Percentiles rank a stretch among this genome's conserved stretches.
Evolutionary conservation across 176 grass and related monocot genomes (phyloP).

Genomic region (Alopecurus myosuroides): DNA sequence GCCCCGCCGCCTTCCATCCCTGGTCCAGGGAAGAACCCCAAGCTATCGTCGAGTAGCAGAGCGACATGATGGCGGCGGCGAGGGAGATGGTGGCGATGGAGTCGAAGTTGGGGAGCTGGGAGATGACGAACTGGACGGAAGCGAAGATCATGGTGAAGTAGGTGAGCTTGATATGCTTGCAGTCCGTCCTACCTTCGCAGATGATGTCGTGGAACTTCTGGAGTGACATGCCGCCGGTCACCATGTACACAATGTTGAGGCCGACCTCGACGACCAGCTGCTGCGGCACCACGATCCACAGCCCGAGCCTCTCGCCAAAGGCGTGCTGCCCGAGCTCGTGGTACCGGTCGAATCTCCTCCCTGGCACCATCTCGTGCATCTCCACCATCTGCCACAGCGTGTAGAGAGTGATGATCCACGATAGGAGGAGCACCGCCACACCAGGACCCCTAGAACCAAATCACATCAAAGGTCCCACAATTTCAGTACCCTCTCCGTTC

Average conservation of each 20-base stretch:
- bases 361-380: constrained; percentile 73
- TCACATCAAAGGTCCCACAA: background rate
- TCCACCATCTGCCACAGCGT: constrained; percentile 94
- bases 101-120: background rate
- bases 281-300: constrained; percentile 54
- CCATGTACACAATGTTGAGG: constrained; percentile 58
- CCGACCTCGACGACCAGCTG: constrained; percentile 49
- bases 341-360: constrained; percentile 72
- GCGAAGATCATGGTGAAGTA: background rate
- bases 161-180: background rate
- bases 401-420: constrained; percentile 87
- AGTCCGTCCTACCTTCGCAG: background rate
- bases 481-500: too few relatives aligned
- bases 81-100: background rate
- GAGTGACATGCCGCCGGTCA: constrained; percentile 53
- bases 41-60: background rate
- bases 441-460: background rate
- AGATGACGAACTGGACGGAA: background rate
- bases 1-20: background rate
- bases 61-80: background rate
- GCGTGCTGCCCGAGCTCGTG: constrained; percentile 69
- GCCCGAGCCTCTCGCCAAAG: constrained; percentile 45
- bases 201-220: constrained; percentile 47
- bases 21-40: background rate
- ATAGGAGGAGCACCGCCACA: constrained; percentile 9